A percentile compares a stretch with the other conserved stretches of the same genome.
Evolutionary conservation across 1,139 yeast species (phyloP).

Genomic region (Magnusiomyces magnusii): DNA sequence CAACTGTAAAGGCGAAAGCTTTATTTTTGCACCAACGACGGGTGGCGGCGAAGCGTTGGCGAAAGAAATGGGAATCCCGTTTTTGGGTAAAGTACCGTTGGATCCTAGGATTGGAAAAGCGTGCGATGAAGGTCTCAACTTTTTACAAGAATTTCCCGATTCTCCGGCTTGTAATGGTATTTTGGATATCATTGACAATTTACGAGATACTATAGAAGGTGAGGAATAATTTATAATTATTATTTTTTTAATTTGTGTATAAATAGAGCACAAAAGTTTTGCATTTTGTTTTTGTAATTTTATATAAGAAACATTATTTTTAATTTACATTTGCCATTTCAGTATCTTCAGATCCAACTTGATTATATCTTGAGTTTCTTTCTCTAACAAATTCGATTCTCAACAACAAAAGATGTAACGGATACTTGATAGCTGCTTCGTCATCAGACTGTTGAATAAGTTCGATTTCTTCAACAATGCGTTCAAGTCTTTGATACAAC

Average conservation of each 20-base stretch:
- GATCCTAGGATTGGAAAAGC: slow-evolving; percentile 91
- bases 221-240: background rate
- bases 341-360: background rate
- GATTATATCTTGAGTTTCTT: background rate
- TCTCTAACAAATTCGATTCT: slow-evolving; percentile 10
- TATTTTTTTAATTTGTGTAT: background rate
- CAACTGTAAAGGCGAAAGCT: slow-evolving; percentile 79
- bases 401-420: slow-evolving; percentile 9
- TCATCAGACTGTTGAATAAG: slow-evolving; percentile 6
- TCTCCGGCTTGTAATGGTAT: slow-evolving; percentile 92
- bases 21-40: slow-evolving; percentile 89
- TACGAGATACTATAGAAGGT: slow-evolving; percentile 19
- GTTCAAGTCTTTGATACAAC: background rate
- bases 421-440: slow-evolving; percentile 1
- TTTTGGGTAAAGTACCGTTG: slow-evolving; percentile 85
- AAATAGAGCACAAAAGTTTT: too few relatives aligned
- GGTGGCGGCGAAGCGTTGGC: slow-evolving; percentile 92
- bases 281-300: background rate
- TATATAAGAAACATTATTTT: background rate
- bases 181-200: slow-evolving; percentile 64
- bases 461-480: background rate
- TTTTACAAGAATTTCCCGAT: slow-evolving; percentile 71
- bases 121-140: slow-evolving; percentile 85
- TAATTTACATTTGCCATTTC: background rate
- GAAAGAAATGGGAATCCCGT: slow-evolving; percentile 65